Conservation (phyloP, 495 filamentous ascomycete species). For the Aspergillus leporis region DNA sequence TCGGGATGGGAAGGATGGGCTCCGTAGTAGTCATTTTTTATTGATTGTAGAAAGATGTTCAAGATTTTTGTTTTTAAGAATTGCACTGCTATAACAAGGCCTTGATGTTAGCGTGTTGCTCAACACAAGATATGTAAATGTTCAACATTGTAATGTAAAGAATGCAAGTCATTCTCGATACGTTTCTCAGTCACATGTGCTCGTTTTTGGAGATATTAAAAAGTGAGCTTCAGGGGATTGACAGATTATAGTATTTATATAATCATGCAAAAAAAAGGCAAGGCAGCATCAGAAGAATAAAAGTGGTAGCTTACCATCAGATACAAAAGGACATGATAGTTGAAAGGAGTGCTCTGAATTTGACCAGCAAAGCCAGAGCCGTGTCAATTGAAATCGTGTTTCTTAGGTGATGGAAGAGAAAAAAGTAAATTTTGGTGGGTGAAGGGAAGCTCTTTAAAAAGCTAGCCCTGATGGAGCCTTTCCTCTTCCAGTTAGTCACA, state of each 20-base stretch:
- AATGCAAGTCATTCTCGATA: slow-evolving; percentile 44
- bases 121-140: slow-evolving; percentile 2
- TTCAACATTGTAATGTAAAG: slow-evolving; percentile 13
- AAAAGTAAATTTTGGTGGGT: slow-evolving; percentile 20
- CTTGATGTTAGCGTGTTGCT: slow-evolving; percentile 18
- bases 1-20: slow-evolving; percentile 65
- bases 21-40: slow-evolving; percentile 32
- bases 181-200: slow-evolving; percentile 53
- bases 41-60: background rate
- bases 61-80: background rate
- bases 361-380: slow-evolving; percentile 40
- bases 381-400: slow-evolving; percentile 15
- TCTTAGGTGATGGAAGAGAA: slow-evolving; percentile 13
- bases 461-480: slow-evolving; percentile 18
- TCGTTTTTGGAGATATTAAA: slow-evolving; percentile 44
- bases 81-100: slow-evolving; percentile 16
- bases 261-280: slow-evolving; percentile 59
- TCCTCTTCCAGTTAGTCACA: slow-evolving; percentile 23
- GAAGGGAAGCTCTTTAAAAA: slow-evolving; percentile 25
- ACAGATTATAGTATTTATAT: slow-evolving; percentile 75
- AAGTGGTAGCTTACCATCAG: slow-evolving; percentile 37
- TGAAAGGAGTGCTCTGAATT: slow-evolving; percentile 19
- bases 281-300: slow-evolving; percentile 5
- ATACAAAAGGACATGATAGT: slow-evolving; percentile 16
- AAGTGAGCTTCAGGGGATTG: slow-evolving; percentile 76